Percentiles rank a stretch among this genome's conserved stretches.
These are phyloP conservation scores for Candida insectorum DNA, from an alignment of 805 yeast species.

Conservation along the genomic window DNA sequence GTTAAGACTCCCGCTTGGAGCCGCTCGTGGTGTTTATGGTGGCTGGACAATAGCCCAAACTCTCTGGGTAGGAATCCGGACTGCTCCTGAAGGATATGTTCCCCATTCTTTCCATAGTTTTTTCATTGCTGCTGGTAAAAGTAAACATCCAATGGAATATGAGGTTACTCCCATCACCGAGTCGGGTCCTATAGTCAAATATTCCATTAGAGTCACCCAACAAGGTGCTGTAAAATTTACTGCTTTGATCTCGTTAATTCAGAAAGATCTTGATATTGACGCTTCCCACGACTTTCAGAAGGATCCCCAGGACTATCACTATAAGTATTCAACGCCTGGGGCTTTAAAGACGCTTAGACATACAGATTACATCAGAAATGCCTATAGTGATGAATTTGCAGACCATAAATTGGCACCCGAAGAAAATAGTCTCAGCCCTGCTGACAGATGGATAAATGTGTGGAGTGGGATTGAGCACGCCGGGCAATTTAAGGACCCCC, in stretches of 20 bases:
- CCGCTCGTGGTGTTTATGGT: constrained; percentile 68
- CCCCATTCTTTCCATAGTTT: constrained; percentile 65
- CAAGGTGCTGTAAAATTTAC: constrained; percentile 47
- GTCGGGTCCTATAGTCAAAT: constrained; percentile 50
- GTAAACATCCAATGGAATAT: constrained; percentile 45
- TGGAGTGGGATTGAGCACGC: constrained; percentile 28
- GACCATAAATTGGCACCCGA: constrained; percentile 32
- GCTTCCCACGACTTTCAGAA: constrained; percentile 10
- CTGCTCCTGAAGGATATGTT: constrained; percentile 32
- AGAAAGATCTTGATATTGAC: constrained; percentile 6
- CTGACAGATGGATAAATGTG: constrained; percentile 40
- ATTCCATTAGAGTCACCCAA: constrained; percentile 57
- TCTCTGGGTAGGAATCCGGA: constrained; percentile 54
- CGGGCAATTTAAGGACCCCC: constrained; percentile 12
- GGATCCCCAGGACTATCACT: constrained; percentile 16
- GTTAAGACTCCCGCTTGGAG: constrained; percentile 31
- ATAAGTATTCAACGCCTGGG: constrained; percentile 25
- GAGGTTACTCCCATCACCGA: constrained; percentile 50
- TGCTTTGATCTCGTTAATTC: constrained; percentile 46
- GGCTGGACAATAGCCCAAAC: constrained; percentile 69
- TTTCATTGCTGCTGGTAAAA: constrained; percentile 55
- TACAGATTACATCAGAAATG: constrained; percentile 36
- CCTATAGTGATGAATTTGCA: constrained; percentile 34
- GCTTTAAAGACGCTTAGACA: constrained; percentile 25
- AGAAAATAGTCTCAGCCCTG: constrained; percentile 24